Evolutionary conservation across 1,284 basidiomycete species (phyloP), one percentile per base, ranked within the genome.

Genomic region (Ustilago tritici): DNA sequence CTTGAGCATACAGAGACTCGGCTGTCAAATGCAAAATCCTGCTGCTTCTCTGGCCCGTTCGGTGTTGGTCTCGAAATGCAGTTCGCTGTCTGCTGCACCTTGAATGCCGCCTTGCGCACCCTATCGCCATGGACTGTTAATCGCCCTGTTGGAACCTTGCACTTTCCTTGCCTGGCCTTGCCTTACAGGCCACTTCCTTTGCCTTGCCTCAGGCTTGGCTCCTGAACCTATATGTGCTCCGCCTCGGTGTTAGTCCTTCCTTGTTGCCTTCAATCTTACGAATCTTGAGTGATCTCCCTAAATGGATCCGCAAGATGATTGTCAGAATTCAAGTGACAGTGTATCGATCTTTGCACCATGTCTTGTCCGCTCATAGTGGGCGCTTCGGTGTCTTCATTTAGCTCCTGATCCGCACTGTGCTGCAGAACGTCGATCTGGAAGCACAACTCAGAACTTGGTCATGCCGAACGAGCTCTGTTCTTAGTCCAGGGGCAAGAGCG

Each of bases 351-450:
- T 50, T 14, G 49, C 11, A 32, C 10, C 49, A 12, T 49, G 49
- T 32, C 28, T 23, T 31, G 11, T 28, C 4, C 11, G 23, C 28
- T 46, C 43, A 15, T 9, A 8, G 43, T 38, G 9, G n/a, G 40
- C n/a, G n/a, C n/a, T 9, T n/a, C 36, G 12, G 36, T 14, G 4
- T 38, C 36, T 9, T 38, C 4, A 9, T 38, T 38, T 38, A 19
- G 43, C 10, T 46, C 19, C 32, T 35, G 32, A 4, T 35, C 43
- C 31, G 32, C 47, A 62, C 34, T 40, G 50, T 56, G 49, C 63
- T 71, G 69, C 69, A 66, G 28, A 14, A 8, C 35, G 70, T 61
- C 70, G 65, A 72, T 72, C 70, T 52, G 57, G 56, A 59, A 55
- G 35, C n/a, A 36, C 36, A 2, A 9, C 31, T 34, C 17, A 31